phyloP scores from a whole-genome alignment of 495 filamentous ascomycete genomes.

The Tuber brumale region DNA sequence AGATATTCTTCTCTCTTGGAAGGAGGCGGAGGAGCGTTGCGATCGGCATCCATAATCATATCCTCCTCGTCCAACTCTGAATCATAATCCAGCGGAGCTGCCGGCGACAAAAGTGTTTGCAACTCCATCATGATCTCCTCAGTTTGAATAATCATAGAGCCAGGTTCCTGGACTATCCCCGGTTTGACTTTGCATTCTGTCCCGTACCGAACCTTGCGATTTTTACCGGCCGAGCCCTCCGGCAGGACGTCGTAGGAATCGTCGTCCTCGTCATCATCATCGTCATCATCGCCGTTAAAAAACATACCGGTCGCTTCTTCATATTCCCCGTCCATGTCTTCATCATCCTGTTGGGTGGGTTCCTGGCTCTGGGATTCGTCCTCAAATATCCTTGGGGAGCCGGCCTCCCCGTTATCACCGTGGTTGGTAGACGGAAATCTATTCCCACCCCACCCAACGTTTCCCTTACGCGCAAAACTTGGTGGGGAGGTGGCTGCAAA shows the following conservation, averaged over 20 bases:
- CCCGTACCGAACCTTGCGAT: background rate
- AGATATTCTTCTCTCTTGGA: conserved; percentile 22
- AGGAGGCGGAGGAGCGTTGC: conserved; percentile 11
- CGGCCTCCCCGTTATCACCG: conserved; percentile 25
- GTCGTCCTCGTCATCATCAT: conserved; percentile 30
- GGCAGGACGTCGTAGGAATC: conserved; percentile 20
- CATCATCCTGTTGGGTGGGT: conserved; percentile 21
- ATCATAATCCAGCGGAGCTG: conserved; percentile 11
- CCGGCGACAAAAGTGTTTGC: conserved; percentile 17
- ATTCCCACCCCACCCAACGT: conserved; percentile 14
- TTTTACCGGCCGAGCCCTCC: background rate
- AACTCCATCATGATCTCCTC: conserved; percentile 37
- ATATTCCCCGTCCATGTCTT: conserved; percentile 30
- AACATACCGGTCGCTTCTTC: conserved; percentile 9
- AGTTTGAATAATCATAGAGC: conserved; percentile 32
- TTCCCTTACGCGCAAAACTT: conserved; percentile 11
- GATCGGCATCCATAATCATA: conserved; percentile 31
- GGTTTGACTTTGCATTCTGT: conserved; percentile 16
- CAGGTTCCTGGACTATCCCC: conserved; percentile 27
- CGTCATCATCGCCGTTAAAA: conserved; percentile 31
- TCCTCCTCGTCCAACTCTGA: conserved; percentile 31
- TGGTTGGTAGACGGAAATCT: conserved; percentile 22
- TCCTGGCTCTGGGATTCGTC: conserved; percentile 28
- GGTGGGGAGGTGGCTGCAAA: background rate
- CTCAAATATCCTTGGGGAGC: conserved; percentile 23